phyloP scores from a whole-genome alignment of 2,329 filamentous ascomycete species.

The Cercospora canescens region DNA sequence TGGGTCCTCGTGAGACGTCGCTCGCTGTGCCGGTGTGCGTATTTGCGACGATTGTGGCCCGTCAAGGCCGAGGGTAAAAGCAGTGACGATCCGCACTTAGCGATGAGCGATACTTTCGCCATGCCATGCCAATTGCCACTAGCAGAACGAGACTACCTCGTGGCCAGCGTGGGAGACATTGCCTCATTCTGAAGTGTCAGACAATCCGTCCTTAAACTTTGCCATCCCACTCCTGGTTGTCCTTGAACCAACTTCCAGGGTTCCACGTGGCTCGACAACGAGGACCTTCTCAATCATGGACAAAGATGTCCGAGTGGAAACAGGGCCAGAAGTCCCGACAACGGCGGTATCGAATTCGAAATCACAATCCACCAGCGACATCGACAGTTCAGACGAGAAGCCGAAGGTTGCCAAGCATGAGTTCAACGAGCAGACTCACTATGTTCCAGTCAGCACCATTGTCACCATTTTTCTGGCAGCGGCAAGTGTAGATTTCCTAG shows the following conservation, averaged over 20 bases:
- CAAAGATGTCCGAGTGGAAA: constrained; percentile 8
- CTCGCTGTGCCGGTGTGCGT: not conserved
- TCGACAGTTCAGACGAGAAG: constrained; percentile 11
- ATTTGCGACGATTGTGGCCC: not conserved
- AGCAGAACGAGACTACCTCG: not conserved
- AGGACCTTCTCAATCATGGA: constrained; percentile 12
- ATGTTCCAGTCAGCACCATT: constrained; percentile 53
- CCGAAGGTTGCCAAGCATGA: constrained; percentile 24
- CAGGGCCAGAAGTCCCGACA: not conserved
- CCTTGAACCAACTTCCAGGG: not conserved
- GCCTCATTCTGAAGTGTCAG: not conserved
- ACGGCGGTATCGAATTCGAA: not conserved
- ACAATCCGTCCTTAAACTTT: not conserved
- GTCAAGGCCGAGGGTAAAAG: not conserved
- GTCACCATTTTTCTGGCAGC: constrained; percentile 61
- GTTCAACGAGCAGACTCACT: constrained; percentile 60
- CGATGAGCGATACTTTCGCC: not conserved
- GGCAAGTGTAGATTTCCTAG: constrained; percentile 56
- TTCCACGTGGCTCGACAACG: not conserved
- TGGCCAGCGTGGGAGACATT: not conserved
- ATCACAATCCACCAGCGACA: constrained; percentile 2
- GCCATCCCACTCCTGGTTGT: not conserved
- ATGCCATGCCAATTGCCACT: not conserved
- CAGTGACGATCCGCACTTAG: not conserved
- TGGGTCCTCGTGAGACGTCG: not conserved